Evolutionary conservation across 78 protist genomes (phyloP).

Genomic region (Dictyostelium citrinum): DNA sequence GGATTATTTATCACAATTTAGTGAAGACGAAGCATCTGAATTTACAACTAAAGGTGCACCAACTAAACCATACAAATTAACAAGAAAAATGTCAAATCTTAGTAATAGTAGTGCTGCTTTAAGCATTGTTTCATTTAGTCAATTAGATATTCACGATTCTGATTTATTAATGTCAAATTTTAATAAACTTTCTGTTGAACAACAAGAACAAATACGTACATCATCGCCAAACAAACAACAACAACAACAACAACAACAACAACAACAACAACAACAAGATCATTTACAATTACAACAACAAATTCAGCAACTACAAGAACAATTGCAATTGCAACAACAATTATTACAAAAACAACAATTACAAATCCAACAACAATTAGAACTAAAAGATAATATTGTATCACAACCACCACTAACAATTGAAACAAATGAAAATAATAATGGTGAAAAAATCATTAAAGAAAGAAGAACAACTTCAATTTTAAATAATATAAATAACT

Average conservation of each 20-base stretch:
- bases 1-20: not conserved
- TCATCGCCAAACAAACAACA: not conserved
- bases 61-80: not conserved
- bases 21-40: constrained; percentile 1
- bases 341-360: not conserved
- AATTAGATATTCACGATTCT: not conserved
- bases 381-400: not conserved
- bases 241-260: not conserved
- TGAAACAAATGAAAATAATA: not conserved
- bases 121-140: not conserved
- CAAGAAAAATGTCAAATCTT: not conserved
- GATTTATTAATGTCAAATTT: not conserved
- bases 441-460: not conserved
- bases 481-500: not conserved
- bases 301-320: not conserved
- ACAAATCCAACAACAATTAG: not conserved
- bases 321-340: not conserved
- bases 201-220: not conserved
- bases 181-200: not conserved
- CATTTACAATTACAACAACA: not conserved
- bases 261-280: not conserved
- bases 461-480: not conserved
- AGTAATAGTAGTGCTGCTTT: not conserved
- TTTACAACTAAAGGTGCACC: not conserved
- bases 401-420: not conserved